A percentile compares a stretch with the other conserved stretches of the same genome.
Evolutionary conservation across 2,329 filamentous ascomycete genomes (phyloP).

Genomic region (Ophiostoma fasciatum): DNA sequence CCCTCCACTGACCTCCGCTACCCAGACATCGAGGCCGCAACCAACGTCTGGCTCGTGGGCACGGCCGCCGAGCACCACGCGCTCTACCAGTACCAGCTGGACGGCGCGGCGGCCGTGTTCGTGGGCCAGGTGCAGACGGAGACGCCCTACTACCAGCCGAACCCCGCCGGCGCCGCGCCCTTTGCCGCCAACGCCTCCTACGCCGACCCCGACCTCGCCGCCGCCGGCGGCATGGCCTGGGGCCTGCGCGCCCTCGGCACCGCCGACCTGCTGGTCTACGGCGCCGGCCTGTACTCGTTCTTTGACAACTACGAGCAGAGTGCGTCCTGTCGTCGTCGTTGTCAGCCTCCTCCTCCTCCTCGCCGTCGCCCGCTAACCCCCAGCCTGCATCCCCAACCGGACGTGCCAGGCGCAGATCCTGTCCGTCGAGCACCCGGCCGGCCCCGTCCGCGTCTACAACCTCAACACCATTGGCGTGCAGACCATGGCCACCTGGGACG

Average conservation of each 20-base stretch:
- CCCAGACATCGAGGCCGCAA: conserved; percentile 28
- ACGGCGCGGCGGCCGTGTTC: conserved; percentile 43
- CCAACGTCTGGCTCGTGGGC: conserved; percentile 40
- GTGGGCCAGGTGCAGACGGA: conserved; percentile 54
- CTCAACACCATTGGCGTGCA: conserved; percentile 29
- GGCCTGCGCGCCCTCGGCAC: conserved; percentile 46
- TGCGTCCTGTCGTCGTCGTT: conserved; percentile 1
- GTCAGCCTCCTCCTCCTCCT: too few species aligned
- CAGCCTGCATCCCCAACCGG: conserved; percentile 26
- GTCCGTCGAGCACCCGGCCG: conserved; percentile 15
- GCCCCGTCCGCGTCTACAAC: conserved; percentile 25
- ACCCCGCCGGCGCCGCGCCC: conserved; percentile 23
- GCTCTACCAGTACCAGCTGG: conserved; percentile 55
- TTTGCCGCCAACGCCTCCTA: conserved; percentile 16
- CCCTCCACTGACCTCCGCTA: too few species aligned
- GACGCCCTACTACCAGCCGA: conserved; percentile 57
- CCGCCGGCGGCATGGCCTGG: conserved; percentile 39
- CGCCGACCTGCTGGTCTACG: conserved; percentile 41
- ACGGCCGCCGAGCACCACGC: conserved; percentile 51
- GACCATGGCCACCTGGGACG: conserved; percentile 25
- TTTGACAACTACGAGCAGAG: conserved; percentile 46
- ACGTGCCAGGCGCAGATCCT: conserved; percentile 33
- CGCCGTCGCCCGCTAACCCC: background rate
- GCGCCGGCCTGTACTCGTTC: conserved; percentile 53
- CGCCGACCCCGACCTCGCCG: conserved; percentile 37